Base-by-base conservation (phyloP, 345 rosid genomes). In the Acer yangbiense region DNA sequence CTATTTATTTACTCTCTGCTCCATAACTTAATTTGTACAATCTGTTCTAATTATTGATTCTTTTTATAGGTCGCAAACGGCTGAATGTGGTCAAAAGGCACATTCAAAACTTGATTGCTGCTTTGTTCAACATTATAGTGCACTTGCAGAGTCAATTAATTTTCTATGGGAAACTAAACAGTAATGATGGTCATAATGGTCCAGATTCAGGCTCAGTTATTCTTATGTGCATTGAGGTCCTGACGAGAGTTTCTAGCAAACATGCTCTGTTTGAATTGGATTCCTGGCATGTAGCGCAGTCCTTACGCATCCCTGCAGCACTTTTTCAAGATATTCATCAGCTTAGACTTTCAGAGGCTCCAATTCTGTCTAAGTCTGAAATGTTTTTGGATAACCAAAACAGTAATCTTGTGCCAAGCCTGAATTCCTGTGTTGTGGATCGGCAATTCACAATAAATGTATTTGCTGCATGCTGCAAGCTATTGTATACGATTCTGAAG, bases 171-270 rank as follows among this genome's bases (percentile, higher is more conserved):
- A 80, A 71, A 65, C 66, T 66, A 71, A 76, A 61, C 68, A 65
- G 82, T 71, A 62, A 69, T 61, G 77, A 75, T 17, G 64, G 79
- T 71, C 81, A 69, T 79, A 75, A 55, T 78, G 79, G 70, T 79
- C 94, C 97, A 23, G 97, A 94, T 90, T 85, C 93, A 41, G 98
- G 98, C 81, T 87, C 94, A 17, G 92, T 90, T 75, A 85, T 93
- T 82, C 95, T 94, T 74, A 92, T 92, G 98, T 91, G 94, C 84
- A 87, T 91, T 78, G 94, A 91, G 89, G 93, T 94, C 39, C 86
- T 96, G 81, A 90, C 89, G 71, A 90, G 93, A 88, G 78, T 91
- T 80, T 89, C 88, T 75, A 95, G 92, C 79, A 94, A 93, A 81
- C 90, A 78, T 72, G 87, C 89, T 70, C 75, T 87, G 76, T 91